Evolutionary conservation across 2,329 filamentous ascomycete genomes (phyloP), one percentile per base, ranked within the genome.

Genomic region (Ophiosphaerella korrae): DNA sequence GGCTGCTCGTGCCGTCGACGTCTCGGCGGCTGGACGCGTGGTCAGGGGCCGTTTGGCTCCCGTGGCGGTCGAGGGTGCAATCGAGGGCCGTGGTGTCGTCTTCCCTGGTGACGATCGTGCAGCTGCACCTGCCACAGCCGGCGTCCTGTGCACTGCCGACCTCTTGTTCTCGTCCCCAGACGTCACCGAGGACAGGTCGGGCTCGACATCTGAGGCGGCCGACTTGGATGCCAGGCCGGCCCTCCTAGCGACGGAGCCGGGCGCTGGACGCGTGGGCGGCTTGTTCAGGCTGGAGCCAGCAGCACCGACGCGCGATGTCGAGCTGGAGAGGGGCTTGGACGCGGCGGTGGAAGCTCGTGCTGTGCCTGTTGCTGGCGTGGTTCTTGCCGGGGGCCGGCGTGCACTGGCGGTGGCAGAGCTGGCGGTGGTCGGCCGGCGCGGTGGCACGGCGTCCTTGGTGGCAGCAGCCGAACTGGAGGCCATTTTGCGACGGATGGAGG

Each of bases 131-230:
- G 67, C 48, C 2, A 58, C 38, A 23, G 58, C 52, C 3, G 67
- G 55, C 29, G 64, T 66, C 44, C 67, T 54, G 42, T 68, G 68
- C 39, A 57, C 59, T 7, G 67, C 36, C 3, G 66, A 33, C 3
- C 65, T 70, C 62, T 62, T 71, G 57, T 67, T 71, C 60, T 73
- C 70, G 36, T 73, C 70, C 1, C 69, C 70, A 3, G 70, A 72
- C 5, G 69, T 70, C 29, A 73, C 51, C 13, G 70, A 70, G 3
- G 68, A 59, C 9, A 70, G 48, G 8, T 72, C 70, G 45, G 67
- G 67, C 53, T 73, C 70, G 2, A 60, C 65, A 52, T 72, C 69
- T 3, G 64, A 66, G 2, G 64, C 57, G 1, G 60, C 49, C 7
- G 62, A 44, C 33, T 60, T 66, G 33, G 66, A 57, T 2, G 60